phyloP scores from a whole-genome alignment of 345 rosid genomes.

The Melastoma malabathricum region DNA sequence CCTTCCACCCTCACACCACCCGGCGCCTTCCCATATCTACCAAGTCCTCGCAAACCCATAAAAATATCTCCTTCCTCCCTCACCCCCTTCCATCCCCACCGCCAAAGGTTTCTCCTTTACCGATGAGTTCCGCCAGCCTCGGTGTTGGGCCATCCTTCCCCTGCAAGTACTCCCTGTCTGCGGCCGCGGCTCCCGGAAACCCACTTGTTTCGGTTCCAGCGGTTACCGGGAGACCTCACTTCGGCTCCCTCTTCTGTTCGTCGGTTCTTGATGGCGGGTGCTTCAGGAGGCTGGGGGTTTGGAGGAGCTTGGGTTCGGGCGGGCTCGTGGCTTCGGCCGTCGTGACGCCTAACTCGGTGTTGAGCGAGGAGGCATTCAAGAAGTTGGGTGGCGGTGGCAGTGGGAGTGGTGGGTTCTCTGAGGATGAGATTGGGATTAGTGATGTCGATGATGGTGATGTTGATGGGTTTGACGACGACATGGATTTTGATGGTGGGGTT shows the following conservation, averaged over 20 bases:
- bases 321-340: constrained; percentile 46
- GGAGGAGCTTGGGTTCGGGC: constrained; percentile 18
- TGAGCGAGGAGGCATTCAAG: constrained; percentile 80
- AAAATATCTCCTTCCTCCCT: constrained; percentile 8
- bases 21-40: neutral
- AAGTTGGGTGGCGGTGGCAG: constrained; percentile 35
- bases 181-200: too few species aligned
- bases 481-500: constrained; percentile 1
- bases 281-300: constrained; percentile 3
- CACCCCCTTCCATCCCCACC: neutral
- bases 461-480: neutral
- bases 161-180: too few species aligned
- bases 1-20: neutral
- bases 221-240: constrained; percentile 20
- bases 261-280: constrained; percentile 7
- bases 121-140: constrained; percentile 32
- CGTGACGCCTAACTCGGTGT: constrained; percentile 66
- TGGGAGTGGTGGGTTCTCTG: constrained; percentile 14
- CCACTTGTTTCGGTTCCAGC: too few species aligned
- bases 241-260: constrained; percentile 15
- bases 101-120: constrained; percentile 6
- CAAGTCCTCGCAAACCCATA: too few species aligned
- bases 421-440: constrained; percentile 7
- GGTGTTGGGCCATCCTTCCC: constrained; percentile 10
- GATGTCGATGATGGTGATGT: constrained; percentile 8